A percentile compares a stretch with the other conserved stretches of the same genome.
Evolutionary conservation across 2,329 filamentous ascomycete species (phyloP).

Genomic region (Hypoxylon sp.): DNA sequence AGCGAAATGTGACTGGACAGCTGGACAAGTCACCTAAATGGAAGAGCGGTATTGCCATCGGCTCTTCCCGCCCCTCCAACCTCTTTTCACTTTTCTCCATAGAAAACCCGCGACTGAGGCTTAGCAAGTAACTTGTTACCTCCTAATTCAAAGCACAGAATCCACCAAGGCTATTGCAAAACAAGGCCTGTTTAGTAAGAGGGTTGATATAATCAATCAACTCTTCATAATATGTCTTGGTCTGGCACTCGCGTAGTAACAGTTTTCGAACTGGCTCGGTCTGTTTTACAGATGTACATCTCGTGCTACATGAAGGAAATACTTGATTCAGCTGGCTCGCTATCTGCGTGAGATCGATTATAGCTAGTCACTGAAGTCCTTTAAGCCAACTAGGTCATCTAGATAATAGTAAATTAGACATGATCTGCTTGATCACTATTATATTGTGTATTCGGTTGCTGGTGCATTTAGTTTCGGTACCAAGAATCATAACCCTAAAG

Average conservation of each 20-base stretch:
- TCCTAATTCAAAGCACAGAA: not conserved
- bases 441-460: no score
- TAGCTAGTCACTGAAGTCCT: no score
- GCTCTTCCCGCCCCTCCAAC: not conserved
- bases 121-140: not conserved
- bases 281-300: not conserved
- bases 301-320: no score
- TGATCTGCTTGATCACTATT: no score
- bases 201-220: not conserved
- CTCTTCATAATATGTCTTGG: not conserved
- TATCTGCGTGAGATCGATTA: no score
- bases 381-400: no score
- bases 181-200: not conserved
- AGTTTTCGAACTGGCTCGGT: not conserved
- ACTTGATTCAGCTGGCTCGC: no score
- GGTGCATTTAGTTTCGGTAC: no score
- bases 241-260: not conserved
- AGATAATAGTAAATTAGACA: no score
- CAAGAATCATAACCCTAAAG: no score
- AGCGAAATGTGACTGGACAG: not conserved
- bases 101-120: not conserved
- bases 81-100: conserved; percentile 4
- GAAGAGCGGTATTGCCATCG: not conserved
- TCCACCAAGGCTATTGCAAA: not conserved
- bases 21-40: no score